A percentile compares a stretch with the other conserved stretches of the same genome.
phyloP scores from a whole-genome alignment of 768 basidiomycete genomes.

The Boletus rubescentipes region DNA sequence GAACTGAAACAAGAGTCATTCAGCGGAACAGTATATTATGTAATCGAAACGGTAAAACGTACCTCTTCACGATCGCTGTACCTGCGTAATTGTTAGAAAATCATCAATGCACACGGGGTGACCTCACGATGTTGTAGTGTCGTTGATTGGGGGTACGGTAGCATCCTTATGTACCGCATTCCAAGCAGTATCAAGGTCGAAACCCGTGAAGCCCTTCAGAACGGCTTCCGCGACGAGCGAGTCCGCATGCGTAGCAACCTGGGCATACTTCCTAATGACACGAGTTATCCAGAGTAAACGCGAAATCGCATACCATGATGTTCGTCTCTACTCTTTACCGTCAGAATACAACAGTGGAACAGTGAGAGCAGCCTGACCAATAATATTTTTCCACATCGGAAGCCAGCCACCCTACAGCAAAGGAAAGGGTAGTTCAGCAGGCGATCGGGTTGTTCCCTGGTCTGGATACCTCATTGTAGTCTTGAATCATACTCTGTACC shows the following conservation, averaged over 20 bases:
- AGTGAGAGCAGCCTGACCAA: conserved; percentile 39
- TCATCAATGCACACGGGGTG: not conserved
- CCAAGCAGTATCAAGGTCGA: conserved; percentile 66
- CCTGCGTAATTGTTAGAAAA: conserved; percentile 30
- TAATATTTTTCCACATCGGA: conserved; percentile 90
- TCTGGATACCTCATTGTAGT: conserved; percentile 57
- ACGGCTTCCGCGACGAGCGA: conserved; percentile 74
- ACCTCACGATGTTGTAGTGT: conserved; percentile 50
- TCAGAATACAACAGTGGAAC: not conserved
- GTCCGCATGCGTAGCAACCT: conserved; percentile 80
- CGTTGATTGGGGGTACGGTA: conserved; percentile 57
- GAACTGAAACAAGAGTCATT: conserved; percentile 37
- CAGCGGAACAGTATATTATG: not conserved
- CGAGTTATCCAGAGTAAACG: not conserved
- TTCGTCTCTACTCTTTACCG: conserved; percentile 56
- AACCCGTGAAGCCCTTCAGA: conserved; percentile 60
- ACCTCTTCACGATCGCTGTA: conserved; percentile 76
- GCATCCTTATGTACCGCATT: conserved; percentile 76
- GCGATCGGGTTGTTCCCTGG: not conserved
- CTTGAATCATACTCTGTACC: conserved; percentile 78
- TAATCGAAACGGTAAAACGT: conserved; percentile 13
- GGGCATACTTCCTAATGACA: not conserved
- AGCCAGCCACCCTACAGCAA: conserved; percentile 66
- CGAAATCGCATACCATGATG: conserved; percentile 58
- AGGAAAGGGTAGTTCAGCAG: not conserved